phyloP scores from a whole-genome alignment of 495 filamentous ascomycete species.

The Cercophora scortea region DNA sequence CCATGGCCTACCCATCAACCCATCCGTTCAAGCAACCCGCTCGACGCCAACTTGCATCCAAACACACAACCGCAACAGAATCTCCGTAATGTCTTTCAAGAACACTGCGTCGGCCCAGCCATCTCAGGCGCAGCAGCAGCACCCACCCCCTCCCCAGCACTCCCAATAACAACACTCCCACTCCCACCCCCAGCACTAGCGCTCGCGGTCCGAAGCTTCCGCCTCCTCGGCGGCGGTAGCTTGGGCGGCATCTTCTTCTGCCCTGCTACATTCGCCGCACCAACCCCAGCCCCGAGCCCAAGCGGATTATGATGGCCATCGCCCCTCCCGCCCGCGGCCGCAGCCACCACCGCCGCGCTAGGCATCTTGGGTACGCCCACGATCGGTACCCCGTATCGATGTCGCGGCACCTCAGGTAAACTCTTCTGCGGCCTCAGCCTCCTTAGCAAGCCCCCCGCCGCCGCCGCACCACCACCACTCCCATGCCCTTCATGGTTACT shows the following conservation, averaged over 20 bases:
- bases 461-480: neutral
- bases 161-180: too few species aligned
- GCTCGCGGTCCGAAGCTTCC: slow-evolving; percentile 26
- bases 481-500: neutral
- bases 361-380: slow-evolving; percentile 13
- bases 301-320: too few species aligned
- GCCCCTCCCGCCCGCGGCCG: slow-evolving; percentile 13
- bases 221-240: slow-evolving; percentile 42
- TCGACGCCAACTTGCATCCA: too few species aligned
- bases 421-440: slow-evolving; percentile 30
- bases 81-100: too few species aligned
- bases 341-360: slow-evolving; percentile 14
- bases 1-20: too few species aligned
- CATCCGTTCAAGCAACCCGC: too few species aligned
- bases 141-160: too few species aligned
- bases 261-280: neutral
- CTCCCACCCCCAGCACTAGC: neutral
- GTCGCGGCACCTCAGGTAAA: slow-evolving; percentile 38
- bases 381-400: slow-evolving; percentile 39
- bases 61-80: too few species aligned
- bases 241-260: slow-evolving; percentile 48
- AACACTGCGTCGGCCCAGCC: too few species aligned
- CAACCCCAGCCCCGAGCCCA: too few species aligned
- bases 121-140: too few species aligned
- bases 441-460: slow-evolving; percentile 9